phyloP scores from a whole-genome alignment of 2,329 filamentous ascomycete species.

The Zasmidium citrigriseum region DNA sequence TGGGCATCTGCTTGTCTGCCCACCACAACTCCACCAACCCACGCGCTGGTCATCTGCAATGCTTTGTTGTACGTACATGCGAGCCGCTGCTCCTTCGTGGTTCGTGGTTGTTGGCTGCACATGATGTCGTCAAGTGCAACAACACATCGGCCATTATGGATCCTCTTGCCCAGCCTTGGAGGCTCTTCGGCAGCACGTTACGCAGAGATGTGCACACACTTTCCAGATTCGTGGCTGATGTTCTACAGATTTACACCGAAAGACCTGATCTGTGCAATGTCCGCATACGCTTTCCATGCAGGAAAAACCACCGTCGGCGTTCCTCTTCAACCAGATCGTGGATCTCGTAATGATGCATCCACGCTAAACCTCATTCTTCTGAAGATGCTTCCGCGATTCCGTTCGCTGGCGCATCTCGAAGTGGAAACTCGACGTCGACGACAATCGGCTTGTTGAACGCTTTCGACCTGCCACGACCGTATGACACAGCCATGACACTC shows the following conservation, averaged over 20 bases:
- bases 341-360: neutral
- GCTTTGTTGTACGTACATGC: neutral
- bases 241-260: neutral
- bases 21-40: neutral
- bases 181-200: neutral
- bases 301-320: neutral
- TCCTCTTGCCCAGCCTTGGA: neutral
- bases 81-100: neutral
- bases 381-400: neutral
- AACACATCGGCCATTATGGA: neutral
- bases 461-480: slow-evolving; percentile 51
- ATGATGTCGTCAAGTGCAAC: neutral
- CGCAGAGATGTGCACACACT: neutral
- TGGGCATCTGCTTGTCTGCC: neutral
- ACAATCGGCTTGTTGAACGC: slow-evolving; percentile 77
- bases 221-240: neutral
- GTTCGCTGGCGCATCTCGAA: neutral
- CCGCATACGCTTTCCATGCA: neutral
- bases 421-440: slow-evolving; percentile 74
- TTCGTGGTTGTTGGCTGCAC: neutral
- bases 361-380: neutral
- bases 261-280: neutral
- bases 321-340: neutral
- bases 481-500: slow-evolving; percentile 69
- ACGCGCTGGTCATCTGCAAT: neutral